Conservation (phyloP, 2,329 filamentous ascomycete species). For the Elsinoe batatas region DNA sequence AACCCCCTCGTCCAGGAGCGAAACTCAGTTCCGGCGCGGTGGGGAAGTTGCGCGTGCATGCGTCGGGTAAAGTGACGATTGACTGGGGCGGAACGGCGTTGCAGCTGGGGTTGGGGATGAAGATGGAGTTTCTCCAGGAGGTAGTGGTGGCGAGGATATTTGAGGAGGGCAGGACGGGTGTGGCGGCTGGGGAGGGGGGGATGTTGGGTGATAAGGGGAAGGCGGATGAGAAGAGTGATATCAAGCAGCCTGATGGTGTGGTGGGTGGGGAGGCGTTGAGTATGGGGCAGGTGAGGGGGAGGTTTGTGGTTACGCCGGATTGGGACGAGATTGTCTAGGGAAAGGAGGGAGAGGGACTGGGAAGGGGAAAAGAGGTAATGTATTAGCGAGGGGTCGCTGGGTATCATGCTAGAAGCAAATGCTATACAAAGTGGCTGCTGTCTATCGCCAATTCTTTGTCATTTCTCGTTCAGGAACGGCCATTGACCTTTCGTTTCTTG, state of each 20-base stretch:
- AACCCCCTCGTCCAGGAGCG: conserved; percentile 29
- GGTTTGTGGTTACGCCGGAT: conserved; percentile 54
- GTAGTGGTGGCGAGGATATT: conserved; percentile 36
- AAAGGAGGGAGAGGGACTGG: not conserved
- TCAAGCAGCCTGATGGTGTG: conserved; percentile 20
- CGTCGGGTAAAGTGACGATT: conserved; percentile 51
- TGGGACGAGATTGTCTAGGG: conserved; percentile 42
- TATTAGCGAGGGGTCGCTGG: not conserved
- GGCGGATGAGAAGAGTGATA: conserved; percentile 28
- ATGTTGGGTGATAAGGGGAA: conserved; percentile 18
- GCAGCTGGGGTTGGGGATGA: conserved; percentile 47
- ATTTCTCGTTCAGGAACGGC: not conserved
- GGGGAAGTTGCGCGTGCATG: conserved; percentile 52
- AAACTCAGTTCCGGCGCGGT: conserved; percentile 44
- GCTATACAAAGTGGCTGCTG: not conserved
- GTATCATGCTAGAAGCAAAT: not conserved
- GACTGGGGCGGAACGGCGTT: conserved; percentile 54
- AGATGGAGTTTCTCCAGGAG: conserved; percentile 51
- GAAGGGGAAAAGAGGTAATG: not conserved
- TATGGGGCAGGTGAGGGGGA: conserved; percentile 54
- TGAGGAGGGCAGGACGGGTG: conserved; percentile 23
- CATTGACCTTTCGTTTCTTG: conserved; percentile 1
- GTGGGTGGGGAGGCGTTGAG: conserved; percentile 39
- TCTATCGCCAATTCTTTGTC: not conserved
- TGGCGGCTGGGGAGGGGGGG: conserved; percentile 28